Evolutionary conservation across 2,329 filamentous ascomycete species (phyloP).

Genomic region (Cladophialophora bantiana): DNA sequence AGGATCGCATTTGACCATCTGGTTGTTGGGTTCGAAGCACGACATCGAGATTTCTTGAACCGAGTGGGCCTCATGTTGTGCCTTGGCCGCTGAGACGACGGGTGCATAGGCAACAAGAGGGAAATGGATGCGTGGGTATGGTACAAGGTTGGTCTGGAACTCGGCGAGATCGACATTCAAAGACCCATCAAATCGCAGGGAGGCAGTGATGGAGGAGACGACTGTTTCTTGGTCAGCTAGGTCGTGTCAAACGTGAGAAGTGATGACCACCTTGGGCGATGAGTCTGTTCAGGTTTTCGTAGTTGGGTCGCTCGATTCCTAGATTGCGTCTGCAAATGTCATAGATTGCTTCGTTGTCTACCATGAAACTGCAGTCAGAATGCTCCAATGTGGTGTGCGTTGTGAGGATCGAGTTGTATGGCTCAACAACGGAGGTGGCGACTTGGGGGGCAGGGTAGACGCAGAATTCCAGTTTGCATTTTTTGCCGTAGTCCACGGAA

Average conservation of each 20-base stretch:
- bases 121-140: conserved; percentile 99
- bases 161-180: conserved; percentile 99
- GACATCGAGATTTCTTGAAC: conserved; percentile 98
- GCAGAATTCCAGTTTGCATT: conserved; percentile 99
- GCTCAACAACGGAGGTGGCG: conserved; percentile 96
- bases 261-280: conserved; percentile 81
- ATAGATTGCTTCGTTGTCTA: conserved; percentile 99
- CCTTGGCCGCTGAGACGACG: conserved; percentile 93
- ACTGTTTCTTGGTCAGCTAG: conserved; percentile 61
- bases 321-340: conserved; percentile 99
- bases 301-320: conserved; percentile 95
- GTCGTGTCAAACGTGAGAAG: conserved; percentile 17
- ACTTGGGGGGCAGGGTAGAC: conserved; percentile 98
- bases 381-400: conserved; percentile 99
- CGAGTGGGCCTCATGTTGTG: conserved; percentile 96
- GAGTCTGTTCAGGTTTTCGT: conserved; percentile 97
- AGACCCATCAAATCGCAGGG: conserved; percentile 96
- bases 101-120: conserved; percentile 95
- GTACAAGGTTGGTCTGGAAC: conserved; percentile 99
- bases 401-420: conserved; percentile 99
- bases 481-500: conserved; percentile 99
- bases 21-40: conserved; percentile 99
- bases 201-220: conserved; percentile 97
- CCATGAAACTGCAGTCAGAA: conserved; percentile 99
- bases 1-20: conserved; percentile 99